Conservation (phyloP, 345 rosid genomes). For the Euphorbia pulcherrima region DNA sequence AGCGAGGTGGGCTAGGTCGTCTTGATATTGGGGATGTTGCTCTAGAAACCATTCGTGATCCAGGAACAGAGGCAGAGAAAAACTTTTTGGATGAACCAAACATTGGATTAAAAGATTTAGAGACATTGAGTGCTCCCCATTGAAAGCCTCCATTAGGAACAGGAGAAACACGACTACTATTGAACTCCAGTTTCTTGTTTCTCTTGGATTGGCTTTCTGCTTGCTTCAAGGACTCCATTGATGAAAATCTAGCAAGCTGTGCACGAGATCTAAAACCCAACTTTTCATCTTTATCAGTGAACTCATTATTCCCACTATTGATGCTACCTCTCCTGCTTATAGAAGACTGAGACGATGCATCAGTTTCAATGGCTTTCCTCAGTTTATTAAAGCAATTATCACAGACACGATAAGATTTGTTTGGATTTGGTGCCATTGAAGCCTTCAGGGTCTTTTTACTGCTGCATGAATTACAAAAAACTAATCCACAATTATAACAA, state of each 20-base stretch:
- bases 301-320: conserved; percentile 54
- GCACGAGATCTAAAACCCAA: conserved; percentile 67
- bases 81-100: conserved; percentile 94
- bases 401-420: conserved; percentile 89
- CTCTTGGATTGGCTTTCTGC: conserved; percentile 64
- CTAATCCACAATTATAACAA: conserved; percentile 84
- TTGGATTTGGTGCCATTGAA: conserved; percentile 97
- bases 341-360: conserved; percentile 61
- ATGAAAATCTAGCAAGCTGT: conserved; percentile 77
- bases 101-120: conserved; percentile 78
- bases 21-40: conserved; percentile 98
- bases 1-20: conserved; percentile 91
- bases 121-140: conserved; percentile 68
- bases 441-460: conserved; percentile 85
- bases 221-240: conserved; percentile 83
- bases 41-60: conserved; percentile 95
- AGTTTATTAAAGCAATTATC: conserved; percentile 79
- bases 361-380: conserved; percentile 66
- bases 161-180: conserved; percentile 95
- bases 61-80: conserved; percentile 99
- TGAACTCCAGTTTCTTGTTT: conserved; percentile 86
- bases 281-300: conserved; percentile 73
- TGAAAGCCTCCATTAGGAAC: conserved; percentile 86
- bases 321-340: conserved; percentile 71
- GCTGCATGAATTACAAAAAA: conserved; percentile 91